Conservation (phyloP, 768 basidiomycete genomes). For the Termitomyces sp. region DNA sequence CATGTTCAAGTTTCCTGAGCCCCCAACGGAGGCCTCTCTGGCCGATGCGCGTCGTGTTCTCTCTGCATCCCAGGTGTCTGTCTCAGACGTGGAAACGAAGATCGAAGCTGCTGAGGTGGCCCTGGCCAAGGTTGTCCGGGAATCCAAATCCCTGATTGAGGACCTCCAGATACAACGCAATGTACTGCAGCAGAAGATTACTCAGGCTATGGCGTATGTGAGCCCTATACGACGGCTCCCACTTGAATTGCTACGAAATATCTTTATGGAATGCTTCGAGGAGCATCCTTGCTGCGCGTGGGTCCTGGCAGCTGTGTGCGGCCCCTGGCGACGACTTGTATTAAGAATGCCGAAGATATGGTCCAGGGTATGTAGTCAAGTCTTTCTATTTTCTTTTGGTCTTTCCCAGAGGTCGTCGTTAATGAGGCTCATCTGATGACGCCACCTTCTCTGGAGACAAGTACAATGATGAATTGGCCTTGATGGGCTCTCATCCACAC, state of each 20-base stretch:
- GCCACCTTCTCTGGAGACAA: neutral
- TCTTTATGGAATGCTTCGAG: constrained; percentile 70
- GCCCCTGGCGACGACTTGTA: constrained; percentile 63
- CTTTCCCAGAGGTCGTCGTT: neutral
- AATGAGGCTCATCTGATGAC: neutral
- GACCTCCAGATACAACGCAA: constrained; percentile 51
- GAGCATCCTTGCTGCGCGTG: constrained; percentile 74
- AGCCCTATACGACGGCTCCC: constrained; percentile 73
- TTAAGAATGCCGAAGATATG: constrained; percentile 68
- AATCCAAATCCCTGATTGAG: constrained; percentile 52
- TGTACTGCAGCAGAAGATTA: constrained; percentile 46
- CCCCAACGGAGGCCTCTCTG: constrained; percentile 56
- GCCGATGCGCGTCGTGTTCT: constrained; percentile 52
- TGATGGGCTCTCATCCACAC: neutral
- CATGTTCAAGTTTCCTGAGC: constrained; percentile 47
- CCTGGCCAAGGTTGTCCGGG: constrained; percentile 57
- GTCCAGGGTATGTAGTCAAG: constrained; percentile 61
- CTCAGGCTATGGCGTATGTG: constrained; percentile 59
- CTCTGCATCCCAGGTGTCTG: constrained; percentile 28
- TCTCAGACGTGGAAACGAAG: constrained; percentile 37
- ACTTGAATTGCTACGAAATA: constrained; percentile 66
- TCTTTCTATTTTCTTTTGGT: neutral
- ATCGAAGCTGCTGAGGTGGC: constrained; percentile 54
- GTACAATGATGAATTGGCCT: neutral
- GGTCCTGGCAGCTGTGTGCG: constrained; percentile 69